Evolutionary conservation across 768 basidiomycete species (phyloP), one percentile per base, ranked within the genome.

Genomic region (Saitozyma sp.): DNA sequence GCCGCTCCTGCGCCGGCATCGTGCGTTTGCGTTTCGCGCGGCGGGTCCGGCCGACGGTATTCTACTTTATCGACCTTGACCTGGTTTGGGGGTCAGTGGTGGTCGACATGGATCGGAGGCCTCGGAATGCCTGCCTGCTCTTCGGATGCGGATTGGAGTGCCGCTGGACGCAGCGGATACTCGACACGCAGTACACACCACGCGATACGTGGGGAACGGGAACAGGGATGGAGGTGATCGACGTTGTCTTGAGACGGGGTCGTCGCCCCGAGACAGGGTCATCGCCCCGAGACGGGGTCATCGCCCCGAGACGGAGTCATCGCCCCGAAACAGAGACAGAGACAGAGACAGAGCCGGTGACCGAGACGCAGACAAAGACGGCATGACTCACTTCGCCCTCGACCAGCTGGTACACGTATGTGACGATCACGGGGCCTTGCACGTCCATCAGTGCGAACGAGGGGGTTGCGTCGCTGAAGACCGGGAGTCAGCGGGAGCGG

Each of bases 371-470:
- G 37, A 14, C 11, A 11, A 11, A 29, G 29, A 29, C 29, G 29
- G 29, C 29, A 5, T 5, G 5, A 70, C 79, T 84, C 2, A 94
- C 92, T 78, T 94, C 92, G 48, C 91, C 90, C 49, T 94, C 92
- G 50, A 95, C 89, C 39, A 95, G 86, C 74, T 94, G 92, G 78
- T 95, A 97, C 3, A 98, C 93, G 73, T 96, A 98, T 2, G 95
- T 98, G 37, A 96, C 93, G 41, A 99, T 90, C 9, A 95, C 92
- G 2, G 91, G 87, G 6, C 96, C 96, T 81, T 99, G 96, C 42
- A 99, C 88, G 77, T 98, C 96, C 89, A 99, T 92, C 50, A 98
- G 82, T 0, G 96, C 96, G 74, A 99, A 99, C 2, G 92, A 93
- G 0, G 96, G 95, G 1, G 85, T 92, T 2, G 89, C 87, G 38